Evolutionary conservation across 768 basidiomycete genomes (phyloP).

Genomic region (Lactarius akahatsu): DNA sequence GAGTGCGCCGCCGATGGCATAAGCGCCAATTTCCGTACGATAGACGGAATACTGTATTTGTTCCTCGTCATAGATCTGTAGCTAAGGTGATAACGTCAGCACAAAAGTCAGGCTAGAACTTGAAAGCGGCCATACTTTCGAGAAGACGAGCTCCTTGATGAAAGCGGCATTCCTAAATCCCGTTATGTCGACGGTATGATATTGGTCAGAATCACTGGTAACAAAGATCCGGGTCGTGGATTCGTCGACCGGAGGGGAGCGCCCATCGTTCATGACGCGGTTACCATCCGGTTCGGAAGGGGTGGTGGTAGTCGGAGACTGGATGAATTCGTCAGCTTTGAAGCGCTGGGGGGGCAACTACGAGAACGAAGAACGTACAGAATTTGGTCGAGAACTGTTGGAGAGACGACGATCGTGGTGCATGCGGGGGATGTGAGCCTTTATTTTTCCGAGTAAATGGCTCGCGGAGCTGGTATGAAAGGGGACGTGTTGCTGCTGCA

Average conservation of each 20-base stretch:
- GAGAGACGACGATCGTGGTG: constrained; percentile 32
- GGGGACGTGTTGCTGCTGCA: constrained; percentile 38
- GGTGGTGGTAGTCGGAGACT: constrained; percentile 32
- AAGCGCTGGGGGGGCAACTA: constrained; percentile 5
- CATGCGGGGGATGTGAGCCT: constrained; percentile 30
- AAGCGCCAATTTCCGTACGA: constrained; percentile 82
- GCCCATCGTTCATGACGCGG: constrained; percentile 24
- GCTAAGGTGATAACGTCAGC: constrained; percentile 41
- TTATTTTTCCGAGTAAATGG: constrained; percentile 30
- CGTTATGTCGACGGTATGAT: constrained; percentile 69
- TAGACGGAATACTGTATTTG: constrained; percentile 75
- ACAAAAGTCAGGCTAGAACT: constrained; percentile 13
- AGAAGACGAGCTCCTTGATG: constrained; percentile 79
- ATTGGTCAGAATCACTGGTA: constrained; percentile 75
- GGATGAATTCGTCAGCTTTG: constrained; percentile 28
- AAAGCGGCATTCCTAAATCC: constrained; percentile 61
- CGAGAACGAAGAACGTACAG: constrained; percentile 31
- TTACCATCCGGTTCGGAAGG: constrained; percentile 27
- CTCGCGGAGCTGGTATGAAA: constrained; percentile 23
- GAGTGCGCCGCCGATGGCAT: constrained; percentile 71
- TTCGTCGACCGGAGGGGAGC: constrained; percentile 31
- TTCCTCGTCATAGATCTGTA: constrained; percentile 83
- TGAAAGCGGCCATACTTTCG: constrained; percentile 52
- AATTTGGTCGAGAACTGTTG: constrained; percentile 36
- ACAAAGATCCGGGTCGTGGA: constrained; percentile 55